Base-by-base conservation (phyloP, 2,329 filamentous ascomycete species). In the Geosmithia morbida region DNA sequence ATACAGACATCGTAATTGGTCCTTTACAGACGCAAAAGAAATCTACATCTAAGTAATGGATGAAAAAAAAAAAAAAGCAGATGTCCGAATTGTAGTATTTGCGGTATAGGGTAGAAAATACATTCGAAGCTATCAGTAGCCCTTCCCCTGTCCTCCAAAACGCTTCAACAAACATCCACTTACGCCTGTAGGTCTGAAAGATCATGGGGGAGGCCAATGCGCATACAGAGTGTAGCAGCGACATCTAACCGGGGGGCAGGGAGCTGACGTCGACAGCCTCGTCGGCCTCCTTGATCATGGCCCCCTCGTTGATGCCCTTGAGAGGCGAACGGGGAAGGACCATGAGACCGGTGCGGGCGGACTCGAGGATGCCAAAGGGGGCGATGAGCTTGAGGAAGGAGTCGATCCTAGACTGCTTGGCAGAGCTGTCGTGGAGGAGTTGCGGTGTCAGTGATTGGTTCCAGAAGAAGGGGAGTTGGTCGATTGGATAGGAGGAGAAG, bases 341-440 rank as follows among this genome's bases (percentile, higher is more conserved):
- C 90, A 97, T 98, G 50, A 98, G 75, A 64, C 92, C 92, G 49
- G 92, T 97, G 51, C 92, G 81, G 46, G 90, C 88, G 46, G 89
- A 96, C 70, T 98, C 92, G 46, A 98, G 76, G 56, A 98, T 95
- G 60, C 92, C 92, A 63, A 97, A 98, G 13, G 90, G 90, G 49
- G 80, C 75, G 59, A 98, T 82, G 52, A 98, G 77, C 71, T 97
- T 98, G 69, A 98, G 83, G 73, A 96, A 98, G 2, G 88, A 94
- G 67, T 98, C 88, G 61, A 98, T 95, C 66, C 92, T 83, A 51
- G 74, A 79, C 37, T 87, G 89, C 68, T 98, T 98, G 50, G 92
- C 92, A 47, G 88, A 95, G 7, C 84, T 88, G 56, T n/a, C n/a
- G n/a, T 46, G 33, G 33, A 17, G 19, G 46, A 47, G 53, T 65